A percentile compares a stretch with the other conserved stretches of the same genome.
These are phyloP conservation scores for Eucalyptus erythrocorys DNA, from an alignment of 345 rosid species.

Conservation along the genomic window DNA sequence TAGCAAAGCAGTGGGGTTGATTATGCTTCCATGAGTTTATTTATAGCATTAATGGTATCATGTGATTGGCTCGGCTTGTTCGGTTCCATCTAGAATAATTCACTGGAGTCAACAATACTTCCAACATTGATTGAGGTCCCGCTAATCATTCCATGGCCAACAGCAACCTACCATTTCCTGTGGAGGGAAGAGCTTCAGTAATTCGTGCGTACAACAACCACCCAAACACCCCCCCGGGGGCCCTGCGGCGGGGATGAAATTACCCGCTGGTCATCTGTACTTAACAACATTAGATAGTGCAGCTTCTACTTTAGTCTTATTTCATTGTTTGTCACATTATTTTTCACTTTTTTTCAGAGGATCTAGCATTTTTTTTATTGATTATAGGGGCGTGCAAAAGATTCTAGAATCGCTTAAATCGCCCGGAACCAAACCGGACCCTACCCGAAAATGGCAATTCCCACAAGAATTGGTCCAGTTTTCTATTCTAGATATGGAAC, in stretches of 20 bases:
- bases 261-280: not conserved
- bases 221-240: too few species aligned
- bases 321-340: not conserved
- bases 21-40: not conserved
- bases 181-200: not conserved
- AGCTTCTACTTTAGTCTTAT: not conserved
- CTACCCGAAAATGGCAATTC: accelerated
- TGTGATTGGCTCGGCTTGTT: not conserved
- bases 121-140: not conserved
- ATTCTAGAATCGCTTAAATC: accelerated
- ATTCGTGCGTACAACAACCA: not conserved
- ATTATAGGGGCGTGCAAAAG: too few species aligned
- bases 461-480: too few species aligned
- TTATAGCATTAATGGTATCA: not conserved
- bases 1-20: not conserved
- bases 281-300: not conserved
- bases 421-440: accelerated
- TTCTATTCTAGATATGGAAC: too few species aligned
- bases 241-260: not conserved
- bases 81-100: not conserved
- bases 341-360: not conserved
- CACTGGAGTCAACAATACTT: not conserved
- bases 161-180: not conserved
- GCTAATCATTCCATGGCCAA: not conserved
- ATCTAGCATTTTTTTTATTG: not conserved